Conservation (phyloP, 148 eudicot species). For the Vaccinium macrocarpon region DNA sequence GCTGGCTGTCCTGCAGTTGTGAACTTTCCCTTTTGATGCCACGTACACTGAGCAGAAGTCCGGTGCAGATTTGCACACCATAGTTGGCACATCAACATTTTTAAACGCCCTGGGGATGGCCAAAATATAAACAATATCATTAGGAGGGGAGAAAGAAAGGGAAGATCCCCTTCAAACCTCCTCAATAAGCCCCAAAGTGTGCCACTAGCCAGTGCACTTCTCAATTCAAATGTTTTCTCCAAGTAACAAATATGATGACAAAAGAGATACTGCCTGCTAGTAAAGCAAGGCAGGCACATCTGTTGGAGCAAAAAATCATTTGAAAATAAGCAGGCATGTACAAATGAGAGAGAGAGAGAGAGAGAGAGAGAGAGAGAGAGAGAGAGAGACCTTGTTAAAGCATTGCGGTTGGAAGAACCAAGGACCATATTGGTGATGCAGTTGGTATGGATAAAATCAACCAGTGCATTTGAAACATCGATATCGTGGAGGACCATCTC, state of each 20-base stretch:
- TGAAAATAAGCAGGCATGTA: background rate
- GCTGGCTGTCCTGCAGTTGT: conserved; percentile 35
- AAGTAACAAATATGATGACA: background rate
- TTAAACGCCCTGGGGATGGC: conserved; percentile 48
- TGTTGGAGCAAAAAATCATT: background rate
- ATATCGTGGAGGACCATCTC: conserved; percentile 64
- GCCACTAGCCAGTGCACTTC: background rate
- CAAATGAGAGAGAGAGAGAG: conserved; percentile 6
- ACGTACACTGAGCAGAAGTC: conserved; percentile 55
- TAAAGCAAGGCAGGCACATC: no score
- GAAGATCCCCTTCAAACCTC: background rate
- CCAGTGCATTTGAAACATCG: conserved; percentile 50
- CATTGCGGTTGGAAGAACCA: conserved; percentile 62
- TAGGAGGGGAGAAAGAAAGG: background rate
- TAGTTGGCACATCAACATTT: conserved; percentile 50
- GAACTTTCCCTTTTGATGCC: conserved; percentile 48
- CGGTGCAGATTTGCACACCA: conserved; percentile 53
- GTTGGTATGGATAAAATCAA: conserved; percentile 36
- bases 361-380: conserved; percentile 9
- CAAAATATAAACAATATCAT: background rate
- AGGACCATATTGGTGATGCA: conserved; percentile 44
- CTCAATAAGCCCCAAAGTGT: background rate
- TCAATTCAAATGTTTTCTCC: background rate
- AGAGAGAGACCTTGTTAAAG: conserved; percentile 39
- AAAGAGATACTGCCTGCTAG: no score